Evolutionary conservation across 1,284 basidiomycete genomes (phyloP), one percentile per base, ranked within the genome.

Genomic region (Xerocomus amazonicus): DNA sequence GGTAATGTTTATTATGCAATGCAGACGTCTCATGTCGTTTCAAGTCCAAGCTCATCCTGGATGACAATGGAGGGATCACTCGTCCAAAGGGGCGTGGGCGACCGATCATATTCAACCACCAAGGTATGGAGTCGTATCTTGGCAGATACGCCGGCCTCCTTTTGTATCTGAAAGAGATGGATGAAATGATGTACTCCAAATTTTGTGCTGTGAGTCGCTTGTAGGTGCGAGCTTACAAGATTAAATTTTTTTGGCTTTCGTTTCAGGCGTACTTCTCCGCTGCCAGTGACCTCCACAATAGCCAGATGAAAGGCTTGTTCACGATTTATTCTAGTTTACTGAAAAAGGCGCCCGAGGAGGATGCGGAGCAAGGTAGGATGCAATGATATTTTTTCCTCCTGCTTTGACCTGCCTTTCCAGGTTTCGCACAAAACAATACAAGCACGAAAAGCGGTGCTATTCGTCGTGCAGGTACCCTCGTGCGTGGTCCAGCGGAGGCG

Each of bases 101-200:
- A 43, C 74, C 80, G 5, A 69, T 69, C 7, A 70, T 92, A 28
- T 66, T 77, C 8, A 73, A 78, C 6, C 93, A 96, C 65, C 73
- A 76, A 45, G 74, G 79, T 12, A 76, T 97, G 66, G 92, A 97
- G 62, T 75, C 77, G 27, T 89, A 90, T 62, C 78, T 98, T 9
- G 92, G 90, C 26, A 78, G 85, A 43, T 98, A 98, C 67, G 84
- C 88, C 42, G 95, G 95, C 2, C 67, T 99, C 43, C 83, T 98
- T 70, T 76, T 98, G 13, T 99, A 96, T 64, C 73, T 97, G 56
- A 95, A 94, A 66, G 96, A 99, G 72, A 95, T 97, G 84, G 92
- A 95, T 51, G 90, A 94, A 65, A 71, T 69, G 45, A 69, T 85
- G 27, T 97, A 96, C 67, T 87, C 83, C 38, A 90, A 88, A 62